Evolutionary conservation across 306 rosid species (phyloP).

Genomic region (Neltuma alba): DNA sequence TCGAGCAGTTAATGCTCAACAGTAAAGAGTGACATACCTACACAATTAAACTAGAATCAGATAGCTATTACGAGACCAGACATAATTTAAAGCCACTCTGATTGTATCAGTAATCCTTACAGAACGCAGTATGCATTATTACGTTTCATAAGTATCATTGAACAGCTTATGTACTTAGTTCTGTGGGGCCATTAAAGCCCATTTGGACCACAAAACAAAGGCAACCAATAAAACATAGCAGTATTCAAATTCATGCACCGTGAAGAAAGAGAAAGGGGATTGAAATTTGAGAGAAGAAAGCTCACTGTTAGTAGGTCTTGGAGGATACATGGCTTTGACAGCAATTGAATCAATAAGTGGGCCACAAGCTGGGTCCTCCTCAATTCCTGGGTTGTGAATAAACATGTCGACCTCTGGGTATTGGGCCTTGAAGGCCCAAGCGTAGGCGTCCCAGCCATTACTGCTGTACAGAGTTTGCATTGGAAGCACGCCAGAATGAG

Average conservation of each 20-base stretch:
- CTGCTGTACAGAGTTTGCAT: slow-evolving; percentile 91
- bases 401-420: slow-evolving; percentile 48
- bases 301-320: slow-evolving; percentile 70
- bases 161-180: slow-evolving; percentile 35
- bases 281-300: background rate
- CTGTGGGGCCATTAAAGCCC: background rate
- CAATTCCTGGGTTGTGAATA: slow-evolving; percentile 89
- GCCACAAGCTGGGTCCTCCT: slow-evolving; percentile 97
- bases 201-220: slow-evolving; percentile 30
- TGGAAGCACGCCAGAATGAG: slow-evolving; percentile 79
- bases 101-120: background rate
- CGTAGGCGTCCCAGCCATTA: slow-evolving; percentile 89
- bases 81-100: background rate
- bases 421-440: slow-evolving; percentile 79
- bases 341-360: slow-evolving; percentile 89
- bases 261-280: background rate
- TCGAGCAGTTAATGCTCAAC: background rate
- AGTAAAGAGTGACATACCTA: background rate
- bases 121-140: slow-evolving; percentile 20
- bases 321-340: slow-evolving; percentile 70
- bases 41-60: background rate
- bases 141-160: slow-evolving; percentile 33
- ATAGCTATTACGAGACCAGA: slow-evolving; percentile 12
- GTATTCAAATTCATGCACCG: background rate
- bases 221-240: slow-evolving; percentile 18